Base-by-base conservation (phyloP, 495 filamentous ascomycete species). In the Aspergillus coremiiformis region DNA sequence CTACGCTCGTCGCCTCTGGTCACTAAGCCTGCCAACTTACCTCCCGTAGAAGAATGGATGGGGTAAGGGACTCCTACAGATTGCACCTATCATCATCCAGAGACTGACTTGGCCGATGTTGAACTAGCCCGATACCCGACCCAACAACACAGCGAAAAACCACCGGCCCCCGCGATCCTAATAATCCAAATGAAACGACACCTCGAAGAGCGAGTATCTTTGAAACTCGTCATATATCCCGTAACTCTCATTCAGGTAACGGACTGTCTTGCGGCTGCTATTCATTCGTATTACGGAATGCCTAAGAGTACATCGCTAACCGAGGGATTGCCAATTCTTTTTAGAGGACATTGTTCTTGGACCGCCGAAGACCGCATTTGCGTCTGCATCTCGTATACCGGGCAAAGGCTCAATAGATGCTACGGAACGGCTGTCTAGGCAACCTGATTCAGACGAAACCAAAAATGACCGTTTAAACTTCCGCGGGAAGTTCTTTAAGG, bases 1-100 rank as follows among this genome's bases (percentile, higher is more conserved):
- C 78, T 99, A 56, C 83, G 84, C 65, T 68, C 84, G 39, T 99
- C 93, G 48, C 91, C 90, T 44, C 78, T 96, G 58, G 89, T 90
- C 59, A 70, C 78, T 51, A 95, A 92, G 62, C 93, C 93, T 29
- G 67, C 81, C 43, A 77, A 76, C 45, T 78, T 99, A 37, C 93
- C 93, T 22, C 85, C 90, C 21, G 81, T 87, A 51, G 90, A 95
- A 74, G 90, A 97, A 77, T 99, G 93, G 93, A 96, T 97, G 89
- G 91, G 92, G 90, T 95, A 79, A 64, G 84, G 3, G 42, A 29
- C 33, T 44, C 23, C 44, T 39, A 15, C 6, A 33, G 17, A 17
- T n/a, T 24, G 9, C 44, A 33, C 14, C 41, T 60, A 68, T 44
- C 50, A 15, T 58, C 32, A 24, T 42, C 32, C 50, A 45, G 37